A percentile compares a stretch with the other conserved stretches of the same genome.
These are phyloP conservation scores for Pythium chondricola DNA, from an alignment of 352 stramenopile genomes.

Conservation along the genomic window DNA sequence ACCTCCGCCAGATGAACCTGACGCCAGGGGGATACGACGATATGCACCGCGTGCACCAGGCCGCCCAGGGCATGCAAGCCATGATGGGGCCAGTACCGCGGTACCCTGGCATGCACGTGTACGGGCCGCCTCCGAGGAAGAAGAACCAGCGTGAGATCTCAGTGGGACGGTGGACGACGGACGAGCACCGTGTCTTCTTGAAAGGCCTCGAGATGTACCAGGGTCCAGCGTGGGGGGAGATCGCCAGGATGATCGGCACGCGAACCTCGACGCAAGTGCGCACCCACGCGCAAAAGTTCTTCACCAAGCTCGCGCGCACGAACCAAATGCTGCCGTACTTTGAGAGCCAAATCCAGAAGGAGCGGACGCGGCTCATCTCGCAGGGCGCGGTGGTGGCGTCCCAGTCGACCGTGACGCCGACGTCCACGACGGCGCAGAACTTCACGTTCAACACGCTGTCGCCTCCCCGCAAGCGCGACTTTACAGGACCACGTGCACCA, in stretches of 20 bases:
- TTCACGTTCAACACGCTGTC: slow-evolving; percentile 37
- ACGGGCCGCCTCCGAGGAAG: slow-evolving; percentile 8
- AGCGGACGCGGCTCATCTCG: slow-evolving; percentile 46
- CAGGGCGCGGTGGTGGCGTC: slow-evolving; percentile 26
- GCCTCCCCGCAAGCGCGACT: slow-evolving; percentile 30
- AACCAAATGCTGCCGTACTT: slow-evolving; percentile 75
- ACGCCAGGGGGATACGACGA: slow-evolving; percentile 6
- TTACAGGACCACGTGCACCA: not conserved
- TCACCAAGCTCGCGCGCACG: slow-evolving; percentile 75
- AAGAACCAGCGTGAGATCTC: slow-evolving; percentile 48
- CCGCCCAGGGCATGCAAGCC: slow-evolving; percentile 21
- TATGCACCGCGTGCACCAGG: slow-evolving; percentile 13
- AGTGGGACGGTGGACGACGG: slow-evolving; percentile 68
- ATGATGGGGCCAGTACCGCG: slow-evolving; percentile 18
- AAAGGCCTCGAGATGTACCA: slow-evolving; percentile 79
- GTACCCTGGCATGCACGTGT: slow-evolving; percentile 8
- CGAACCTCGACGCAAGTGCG: slow-evolving; percentile 81
- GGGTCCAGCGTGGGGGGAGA: slow-evolving; percentile 75
- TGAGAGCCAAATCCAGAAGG: slow-evolving; percentile 67
- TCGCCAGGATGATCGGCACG: slow-evolving; percentile 75
- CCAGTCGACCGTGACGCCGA: slow-evolving; percentile 36
- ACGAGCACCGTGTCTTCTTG: slow-evolving; percentile 74
- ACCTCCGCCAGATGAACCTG: slow-evolving; percentile 8
- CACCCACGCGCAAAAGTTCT: slow-evolving; percentile 87
- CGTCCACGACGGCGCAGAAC: slow-evolving; percentile 26